Conservation (phyloP, 768 basidiomycete species). For the Suillus clintonianus region DNA sequence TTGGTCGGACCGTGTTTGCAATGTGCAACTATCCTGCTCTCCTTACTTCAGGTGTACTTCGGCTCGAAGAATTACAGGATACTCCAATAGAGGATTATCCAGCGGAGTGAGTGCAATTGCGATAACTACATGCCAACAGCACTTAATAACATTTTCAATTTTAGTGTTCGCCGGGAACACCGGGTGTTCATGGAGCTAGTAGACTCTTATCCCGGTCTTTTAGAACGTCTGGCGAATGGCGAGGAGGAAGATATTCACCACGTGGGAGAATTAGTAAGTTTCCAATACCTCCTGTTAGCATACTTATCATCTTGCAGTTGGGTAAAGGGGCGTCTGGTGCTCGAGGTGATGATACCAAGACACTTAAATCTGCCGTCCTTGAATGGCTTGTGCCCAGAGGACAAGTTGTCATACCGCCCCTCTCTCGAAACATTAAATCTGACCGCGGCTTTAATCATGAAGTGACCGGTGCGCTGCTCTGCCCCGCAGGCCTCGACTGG, state of each 20-base stretch:
- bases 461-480: constrained; percentile 16
- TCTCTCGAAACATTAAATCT: constrained; percentile 13
- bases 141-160: too few species aligned
- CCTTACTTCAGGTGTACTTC: too few species aligned
- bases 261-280: neutral
- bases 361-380: constrained; percentile 10
- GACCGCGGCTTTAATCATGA: constrained; percentile 17
- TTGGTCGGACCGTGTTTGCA: too few species aligned
- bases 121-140: too few species aligned
- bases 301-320: constrained; percentile 8
- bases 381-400: constrained; percentile 16
- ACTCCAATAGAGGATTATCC: too few species aligned
- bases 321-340: constrained; percentile 22
- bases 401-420: constrained; percentile 12
- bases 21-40: too few species aligned
- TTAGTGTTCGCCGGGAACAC: constrained; percentile 1
- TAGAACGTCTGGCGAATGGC: neutral
- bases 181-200: neutral
- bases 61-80: too few species aligned
- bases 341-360: neutral
- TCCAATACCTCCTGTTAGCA: neutral
- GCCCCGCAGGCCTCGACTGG: constrained; percentile 19
- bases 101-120: too few species aligned
- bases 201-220: neutral
- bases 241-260: neutral